Conservation (phyloP, 306 rosid species). For the Hylodesmum podocarpum region DNA sequence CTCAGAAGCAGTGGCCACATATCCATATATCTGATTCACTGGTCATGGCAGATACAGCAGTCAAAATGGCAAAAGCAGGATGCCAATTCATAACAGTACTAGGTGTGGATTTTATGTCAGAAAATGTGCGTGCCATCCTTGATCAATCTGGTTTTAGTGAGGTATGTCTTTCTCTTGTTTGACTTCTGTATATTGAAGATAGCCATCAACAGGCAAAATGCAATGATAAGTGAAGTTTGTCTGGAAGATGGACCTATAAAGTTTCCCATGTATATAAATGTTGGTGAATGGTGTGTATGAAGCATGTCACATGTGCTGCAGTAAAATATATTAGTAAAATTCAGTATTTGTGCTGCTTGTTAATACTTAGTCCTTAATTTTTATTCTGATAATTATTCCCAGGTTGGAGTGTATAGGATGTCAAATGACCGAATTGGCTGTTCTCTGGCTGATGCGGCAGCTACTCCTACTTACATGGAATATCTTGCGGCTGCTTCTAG, state of each 20-base stretch:
- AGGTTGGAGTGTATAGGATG: slow-evolving; percentile 95
- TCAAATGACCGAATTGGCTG: slow-evolving; percentile 86
- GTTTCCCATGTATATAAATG: not conserved
- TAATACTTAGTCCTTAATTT: slow-evolving; percentile 18
- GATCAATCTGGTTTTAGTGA: slow-evolving; percentile 91
- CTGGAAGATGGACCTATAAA: slow-evolving; percentile 8
- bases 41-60: slow-evolving; percentile 97
- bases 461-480: slow-evolving; percentile 69
- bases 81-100: slow-evolving; percentile 81
- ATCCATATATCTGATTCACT: slow-evolving; percentile 93
- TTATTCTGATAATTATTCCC: slow-evolving; percentile 38
- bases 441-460: slow-evolving; percentile 97
- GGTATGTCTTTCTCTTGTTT: slow-evolving; percentile 42
- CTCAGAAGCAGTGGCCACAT: slow-evolving; percentile 96
- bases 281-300: slow-evolving; percentile 19
- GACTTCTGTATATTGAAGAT: not conserved
- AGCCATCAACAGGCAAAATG: not conserved
- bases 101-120: slow-evolving; percentile 98
- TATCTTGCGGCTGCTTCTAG: slow-evolving; percentile 81
- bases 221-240: slow-evolving; percentile 11
- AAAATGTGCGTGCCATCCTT: slow-evolving; percentile 96
- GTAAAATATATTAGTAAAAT: not conserved
- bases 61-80: slow-evolving; percentile 87
- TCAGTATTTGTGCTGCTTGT: slow-evolving; percentile 5
- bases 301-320: not conserved